These are phyloP conservation scores for Cinchona pubescens DNA, from an alignment of 257 asterid species.

Conservation along the genomic window DNA sequence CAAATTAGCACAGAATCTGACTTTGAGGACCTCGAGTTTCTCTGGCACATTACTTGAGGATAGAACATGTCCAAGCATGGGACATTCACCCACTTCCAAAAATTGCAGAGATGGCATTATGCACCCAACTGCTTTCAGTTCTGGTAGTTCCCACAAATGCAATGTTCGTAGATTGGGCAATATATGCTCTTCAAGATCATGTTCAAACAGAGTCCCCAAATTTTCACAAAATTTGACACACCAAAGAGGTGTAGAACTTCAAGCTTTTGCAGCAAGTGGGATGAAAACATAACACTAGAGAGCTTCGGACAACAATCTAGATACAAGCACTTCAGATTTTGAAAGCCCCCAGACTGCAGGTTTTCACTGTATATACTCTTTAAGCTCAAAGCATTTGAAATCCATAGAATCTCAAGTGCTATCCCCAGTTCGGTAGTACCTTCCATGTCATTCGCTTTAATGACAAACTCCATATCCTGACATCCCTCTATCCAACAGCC, in stretches of 20 bases:
- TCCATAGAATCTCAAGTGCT: not conserved
- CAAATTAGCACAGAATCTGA: conserved; percentile 1
- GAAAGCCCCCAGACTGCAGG: not conserved
- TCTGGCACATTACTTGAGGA: conserved; percentile 2
- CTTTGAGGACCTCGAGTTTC: not conserved
- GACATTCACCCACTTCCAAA: conserved; percentile 5
- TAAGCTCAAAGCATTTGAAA: not conserved
- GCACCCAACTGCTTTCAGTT: not conserved
- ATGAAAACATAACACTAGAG: not conserved
- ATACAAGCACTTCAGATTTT: conserved; percentile 1
- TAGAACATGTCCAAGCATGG: conserved; percentile 6
- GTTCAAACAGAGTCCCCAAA: not conserved
- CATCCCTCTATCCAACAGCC: conserved; percentile 18
- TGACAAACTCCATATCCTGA: not conserved
- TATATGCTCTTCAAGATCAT: not conserved
- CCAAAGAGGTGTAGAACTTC: conserved; percentile 1
- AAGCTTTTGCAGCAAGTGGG: conserved; percentile 7
- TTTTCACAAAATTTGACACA: conserved; percentile 8
- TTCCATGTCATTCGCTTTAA: not conserved
- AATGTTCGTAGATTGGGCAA: conserved; percentile 1
- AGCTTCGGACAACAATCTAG: conserved; percentile 12
- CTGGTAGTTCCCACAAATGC: conserved; percentile 8
- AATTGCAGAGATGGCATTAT: not conserved
- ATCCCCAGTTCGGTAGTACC: not conserved
- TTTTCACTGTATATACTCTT: not conserved